Evolutionary conservation across 2,329 filamentous ascomycete species (phyloP), one percentile per base, ranked within the genome.

Genomic region (Coniella lustricola): DNA sequence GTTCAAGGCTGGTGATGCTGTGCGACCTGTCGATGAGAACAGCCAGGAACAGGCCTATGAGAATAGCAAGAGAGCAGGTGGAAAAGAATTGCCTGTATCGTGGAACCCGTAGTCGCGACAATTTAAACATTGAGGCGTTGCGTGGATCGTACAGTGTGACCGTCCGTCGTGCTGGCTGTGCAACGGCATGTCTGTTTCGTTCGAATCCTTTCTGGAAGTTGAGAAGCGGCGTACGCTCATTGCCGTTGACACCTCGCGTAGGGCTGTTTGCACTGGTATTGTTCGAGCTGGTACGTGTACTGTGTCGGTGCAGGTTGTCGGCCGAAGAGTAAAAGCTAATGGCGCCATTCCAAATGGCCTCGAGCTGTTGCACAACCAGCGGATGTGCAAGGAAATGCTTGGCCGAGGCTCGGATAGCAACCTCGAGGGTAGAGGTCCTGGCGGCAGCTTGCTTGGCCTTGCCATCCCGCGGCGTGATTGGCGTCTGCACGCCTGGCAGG

Each of bases 281-380:
- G 7, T 40, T 10, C 3, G 47, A 18, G 2, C 48, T 44, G 17
- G 54, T 40, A 54, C 57, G 55, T 38, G 65, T 60, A 7, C 68
- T 63, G 25, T 72, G 74, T 41, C 89, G 82, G 64, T 96, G 91
- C 20, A 96, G 70, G 55, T 79, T 86, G 64, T 96, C 90, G 4
- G 89, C 88, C 12, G 85, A 82, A 2, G 89, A 93, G 66, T 95
- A 90, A 61, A 97, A 96, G 56, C 93, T 90, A 55, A 97, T 93
- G 16, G 87, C 91, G 22, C 91, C 91, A 17, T 89, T 91, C 91
- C 91, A 97, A 53, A 97, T 95, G 38, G 90, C 90, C 65, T 96
- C 90, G n/a, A 97, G 74, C 62, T 96, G 90, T 64, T 94, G 89
- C 8, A 96, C 85, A 1, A 96, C 90, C 3, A 96, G 73, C 1